Evolutionary conservation across 192 early-diverging fungal species (phyloP), one percentile per base, ranked within the genome.

Genomic region (Cetraspora pellucida): DNA sequence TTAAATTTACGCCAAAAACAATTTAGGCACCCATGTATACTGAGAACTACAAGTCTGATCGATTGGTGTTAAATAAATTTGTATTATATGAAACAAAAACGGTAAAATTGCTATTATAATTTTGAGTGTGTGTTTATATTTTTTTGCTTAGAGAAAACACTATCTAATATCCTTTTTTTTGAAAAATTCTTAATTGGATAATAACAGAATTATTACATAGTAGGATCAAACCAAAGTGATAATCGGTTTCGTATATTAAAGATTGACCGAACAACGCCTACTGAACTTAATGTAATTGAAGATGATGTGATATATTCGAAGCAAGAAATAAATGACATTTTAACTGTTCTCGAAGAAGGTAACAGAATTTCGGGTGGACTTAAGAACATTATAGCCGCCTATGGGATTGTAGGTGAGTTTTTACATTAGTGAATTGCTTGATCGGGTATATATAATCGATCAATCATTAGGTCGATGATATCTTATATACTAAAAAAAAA

Each of bases 1-100:
- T n/a, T n/a, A n/a, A n/a, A n/a, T n/a, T n/a, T n/a, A n/a, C n/a
- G n/a, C n/a, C n/a, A n/a, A n/a, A n/a, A n/a, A n/a, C n/a, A n/a
- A n/a, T n/a, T n/a, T n/a, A n/a, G 37, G 37, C 3, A 37, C 37
- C 37, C 7, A 6, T 7, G 30, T 47, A 71, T 43, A 7, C 10
- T 19, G 49, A 68, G 28, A 44, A 71, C 0, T 16, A 52, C 21
- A 71, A 71, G 19, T 10, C 47, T 30, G 69, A 73, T 44, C 74
- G 74, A 37, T 58, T 87, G 17, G 84, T 89, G 13, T 81, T 92
- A 61, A 94, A 87, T 80, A 88, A 87, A 67, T 93, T 96, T 78
- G 89, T 89, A 21, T 86, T 98, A 31, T 96, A 95, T 79, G 96
- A 98, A 74, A 98, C 92, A 70, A 89, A 90, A 81, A 91, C 94